These are phyloP conservation scores for Apiotrichum montevideense DNA, from an alignment of 1,284 basidiomycete species.

Conservation along the genomic window DNA sequence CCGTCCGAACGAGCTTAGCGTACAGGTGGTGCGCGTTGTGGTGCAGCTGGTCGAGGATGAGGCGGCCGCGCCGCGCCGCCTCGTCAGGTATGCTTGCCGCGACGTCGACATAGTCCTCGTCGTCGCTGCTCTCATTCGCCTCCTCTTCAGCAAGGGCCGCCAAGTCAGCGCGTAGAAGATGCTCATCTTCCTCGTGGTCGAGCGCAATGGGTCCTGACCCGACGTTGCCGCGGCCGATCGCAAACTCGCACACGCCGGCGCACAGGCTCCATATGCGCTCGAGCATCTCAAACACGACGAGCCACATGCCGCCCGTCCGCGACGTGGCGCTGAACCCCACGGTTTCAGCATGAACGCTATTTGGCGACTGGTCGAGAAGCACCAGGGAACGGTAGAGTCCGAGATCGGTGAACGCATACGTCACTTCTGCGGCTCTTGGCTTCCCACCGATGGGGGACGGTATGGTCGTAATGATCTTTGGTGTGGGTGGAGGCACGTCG, in stretches of 20 bases:
- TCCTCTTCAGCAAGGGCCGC: constrained; percentile 2
- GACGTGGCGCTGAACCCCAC: constrained; percentile 14
- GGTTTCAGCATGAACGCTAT: constrained; percentile 20
- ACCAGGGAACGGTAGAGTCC: constrained; percentile 38
- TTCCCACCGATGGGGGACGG: background rate
- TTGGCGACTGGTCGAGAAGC: constrained; percentile 28
- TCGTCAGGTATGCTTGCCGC: constrained; percentile 14
- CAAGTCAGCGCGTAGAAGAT: constrained; percentile 18
- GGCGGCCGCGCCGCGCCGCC: constrained; percentile 25
- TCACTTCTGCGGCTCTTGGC: constrained; percentile 11
- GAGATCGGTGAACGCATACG: constrained; percentile 35
- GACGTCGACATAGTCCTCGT: constrained; percentile 8
- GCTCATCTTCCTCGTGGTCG: constrained; percentile 34
- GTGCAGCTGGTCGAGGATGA: constrained; percentile 36
- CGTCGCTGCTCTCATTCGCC: constrained; percentile 7
- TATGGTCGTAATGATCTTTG: background rate
- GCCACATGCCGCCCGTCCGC: constrained; percentile 29
- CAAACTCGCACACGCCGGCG: constrained; percentile 42
- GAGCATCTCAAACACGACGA: constrained; percentile 35
- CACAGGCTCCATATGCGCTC: constrained; percentile 35
- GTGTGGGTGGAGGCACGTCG: constrained; percentile 1
- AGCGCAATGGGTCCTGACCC: constrained; percentile 19
- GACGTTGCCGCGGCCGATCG: constrained; percentile 28
- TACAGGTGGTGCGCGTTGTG: constrained; percentile 41
- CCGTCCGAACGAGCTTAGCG: constrained; percentile 16